Conservation (phyloP, 352 stramenopile species). For the Thraustotheca clavata region DNA sequence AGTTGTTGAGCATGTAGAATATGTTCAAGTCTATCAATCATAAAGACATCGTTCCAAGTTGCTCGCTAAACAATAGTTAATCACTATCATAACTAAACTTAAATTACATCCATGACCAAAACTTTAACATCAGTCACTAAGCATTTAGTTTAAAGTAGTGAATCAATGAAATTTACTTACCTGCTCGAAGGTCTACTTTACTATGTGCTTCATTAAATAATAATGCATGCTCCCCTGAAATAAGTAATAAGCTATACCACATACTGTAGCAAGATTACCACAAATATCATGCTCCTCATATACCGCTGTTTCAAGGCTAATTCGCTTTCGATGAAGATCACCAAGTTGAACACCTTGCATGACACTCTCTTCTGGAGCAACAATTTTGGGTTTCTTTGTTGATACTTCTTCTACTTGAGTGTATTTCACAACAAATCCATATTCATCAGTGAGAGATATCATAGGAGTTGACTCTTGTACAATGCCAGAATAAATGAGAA, state of each 20-base stretch:
- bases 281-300: constrained; percentile 80
- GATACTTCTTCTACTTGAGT: constrained; percentile 32
- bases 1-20: constrained; percentile 45
- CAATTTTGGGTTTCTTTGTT: constrained; percentile 22
- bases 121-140: constrained; percentile 66
- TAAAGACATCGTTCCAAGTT: constrained; percentile 73
- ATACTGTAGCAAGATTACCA: constrained; percentile 20
- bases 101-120: constrained; percentile 67
- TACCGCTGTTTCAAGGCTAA: constrained; percentile 60
- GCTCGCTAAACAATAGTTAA: constrained; percentile 35
- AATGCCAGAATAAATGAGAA: constrained; percentile 70
- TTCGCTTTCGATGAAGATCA: constrained; percentile 31
- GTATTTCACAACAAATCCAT: constrained; percentile 50
- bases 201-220: constrained; percentile 49
- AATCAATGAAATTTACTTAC: neutral
- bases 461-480: constrained; percentile 71
- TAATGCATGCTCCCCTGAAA: constrained; percentile 8
- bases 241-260: constrained; percentile 36
- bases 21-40: constrained; percentile 60
- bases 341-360: constrained; percentile 23
- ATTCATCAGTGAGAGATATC: constrained; percentile 52
- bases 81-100: neutral
- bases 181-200: constrained; percentile 55
- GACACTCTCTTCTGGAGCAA: constrained; percentile 23
- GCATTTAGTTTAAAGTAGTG: neutral